These are phyloP conservation scores for Auriscalpium vulgare DNA, from an alignment of 768 basidiomycete species.

Conservation along the genomic window DNA sequence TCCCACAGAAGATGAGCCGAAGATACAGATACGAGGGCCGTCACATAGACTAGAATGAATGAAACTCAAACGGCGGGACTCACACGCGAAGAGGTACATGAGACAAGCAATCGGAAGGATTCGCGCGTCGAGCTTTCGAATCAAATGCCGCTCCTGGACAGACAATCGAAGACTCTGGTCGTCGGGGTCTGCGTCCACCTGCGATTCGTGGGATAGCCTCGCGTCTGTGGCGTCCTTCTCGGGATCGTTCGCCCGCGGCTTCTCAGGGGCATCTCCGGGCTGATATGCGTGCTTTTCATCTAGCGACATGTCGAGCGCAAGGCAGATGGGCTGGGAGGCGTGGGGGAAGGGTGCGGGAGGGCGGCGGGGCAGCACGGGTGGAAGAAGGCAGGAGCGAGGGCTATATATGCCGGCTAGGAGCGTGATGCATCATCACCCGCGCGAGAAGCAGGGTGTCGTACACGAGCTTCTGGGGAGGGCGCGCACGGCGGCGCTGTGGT, in stretches of 20 bases:
- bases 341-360: too few relatives aligned
- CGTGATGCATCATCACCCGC: too few relatives aligned
- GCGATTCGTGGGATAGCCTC: neutral
- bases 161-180: neutral
- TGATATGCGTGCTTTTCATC: neutral
- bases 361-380: too few relatives aligned
- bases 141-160: conserved; percentile 41
- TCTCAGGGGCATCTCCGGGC: neutral
- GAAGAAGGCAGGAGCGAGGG: too few relatives aligned
- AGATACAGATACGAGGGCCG: too few relatives aligned
- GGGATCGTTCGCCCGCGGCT: neutral
- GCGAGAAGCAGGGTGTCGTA: too few relatives aligned
- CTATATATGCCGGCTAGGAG: too few relatives aligned
- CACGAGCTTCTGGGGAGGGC: too few relatives aligned
- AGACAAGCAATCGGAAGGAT: conserved; percentile 67
- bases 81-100: conserved; percentile 73
- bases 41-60: too few relatives aligned
- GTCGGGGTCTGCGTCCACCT: neutral
- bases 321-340: too few relatives aligned
- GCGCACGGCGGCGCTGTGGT: too few relatives aligned
- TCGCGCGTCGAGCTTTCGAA: conserved; percentile 57
- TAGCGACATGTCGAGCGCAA: neutral
- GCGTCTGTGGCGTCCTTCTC: neutral
- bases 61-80: conserved; percentile 21
- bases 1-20: too few relatives aligned